phyloP scores from a whole-genome alignment of 2,329 filamentous ascomycete genomes.

The Magnaporthiopsis incrustans region DNA sequence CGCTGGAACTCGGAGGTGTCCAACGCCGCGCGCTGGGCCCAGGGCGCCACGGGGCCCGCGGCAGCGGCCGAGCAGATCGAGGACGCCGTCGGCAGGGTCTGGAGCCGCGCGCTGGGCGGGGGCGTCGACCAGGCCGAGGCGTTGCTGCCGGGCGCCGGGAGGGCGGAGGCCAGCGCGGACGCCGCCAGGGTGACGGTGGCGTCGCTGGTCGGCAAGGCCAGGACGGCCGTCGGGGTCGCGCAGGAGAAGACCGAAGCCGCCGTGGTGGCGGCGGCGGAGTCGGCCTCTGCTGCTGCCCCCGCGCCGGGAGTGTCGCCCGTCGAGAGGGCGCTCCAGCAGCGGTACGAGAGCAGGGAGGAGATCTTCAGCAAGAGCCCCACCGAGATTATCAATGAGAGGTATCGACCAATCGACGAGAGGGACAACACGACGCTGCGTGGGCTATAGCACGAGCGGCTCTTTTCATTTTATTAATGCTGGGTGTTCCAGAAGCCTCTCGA shows the following conservation, averaged over 20 bases:
- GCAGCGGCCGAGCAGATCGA: slow-evolving; percentile 40
- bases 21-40: slow-evolving; percentile 55
- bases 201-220: slow-evolving; percentile 26
- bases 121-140: slow-evolving; percentile 19
- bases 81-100: slow-evolving; percentile 36
- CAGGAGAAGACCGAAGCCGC: slow-evolving; percentile 27
- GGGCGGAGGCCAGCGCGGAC: slow-evolving; percentile 18
- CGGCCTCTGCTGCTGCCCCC: slow-evolving; percentile 16
- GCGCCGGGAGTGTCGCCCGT: slow-evolving; percentile 27
- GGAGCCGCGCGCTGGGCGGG: slow-evolving; percentile 29
- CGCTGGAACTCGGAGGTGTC: slow-evolving; percentile 71
- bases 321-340: slow-evolving; percentile 42
- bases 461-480: neutral
- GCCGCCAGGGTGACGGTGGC: slow-evolving; percentile 29
- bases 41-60: slow-evolving; percentile 23
- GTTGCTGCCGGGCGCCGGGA: slow-evolving; percentile 14
- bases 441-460: slow-evolving; percentile 10
- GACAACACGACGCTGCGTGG: slow-evolving; percentile 37
- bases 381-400: slow-evolving; percentile 47
- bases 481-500: neutral
- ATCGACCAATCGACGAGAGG: slow-evolving; percentile 33
- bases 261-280: slow-evolving; percentile 19
- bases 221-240: slow-evolving; percentile 25
- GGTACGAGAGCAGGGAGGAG: slow-evolving; percentile 36
- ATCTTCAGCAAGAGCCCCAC: slow-evolving; percentile 40